Percentiles rank a stretch among this genome's conserved stretches.
Conservation (phyloP, 768 basidiomycete species). For the Porpolomopsis calyptriformis region DNA sequence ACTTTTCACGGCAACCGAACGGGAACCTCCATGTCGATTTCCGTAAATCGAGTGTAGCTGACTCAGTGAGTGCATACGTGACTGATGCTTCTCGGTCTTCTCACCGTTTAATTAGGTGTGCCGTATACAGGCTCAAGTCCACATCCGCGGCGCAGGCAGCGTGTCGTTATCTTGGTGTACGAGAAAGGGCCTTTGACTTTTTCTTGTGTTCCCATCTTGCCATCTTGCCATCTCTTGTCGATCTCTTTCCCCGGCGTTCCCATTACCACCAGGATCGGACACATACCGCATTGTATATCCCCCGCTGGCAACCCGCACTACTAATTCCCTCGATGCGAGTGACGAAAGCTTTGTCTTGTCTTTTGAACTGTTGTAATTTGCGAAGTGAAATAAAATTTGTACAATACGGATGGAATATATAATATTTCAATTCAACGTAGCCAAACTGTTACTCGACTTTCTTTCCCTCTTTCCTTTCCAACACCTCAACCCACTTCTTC, state of each 20-base stretch:
- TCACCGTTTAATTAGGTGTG: conserved; percentile 27
- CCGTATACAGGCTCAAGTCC: conserved; percentile 27
- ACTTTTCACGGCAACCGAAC: conserved; percentile 18
- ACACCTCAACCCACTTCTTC: conserved; percentile 71
- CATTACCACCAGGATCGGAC: too few relatives aligned
- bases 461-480: conserved; percentile 34
- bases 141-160: conserved; percentile 31
- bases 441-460: conserved; percentile 3
- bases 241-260: too few relatives aligned
- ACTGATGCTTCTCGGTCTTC: neutral
- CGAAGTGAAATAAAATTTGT: too few relatives aligned
- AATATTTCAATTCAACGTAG: too few relatives aligned
- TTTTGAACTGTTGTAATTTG: too few relatives aligned
- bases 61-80: conserved; percentile 21
- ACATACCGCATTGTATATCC: too few relatives aligned
- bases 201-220: too few relatives aligned
- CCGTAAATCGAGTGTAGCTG: conserved; percentile 28
- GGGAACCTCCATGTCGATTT: conserved; percentile 27
- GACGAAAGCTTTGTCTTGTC: too few relatives aligned
- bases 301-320: too few relatives aligned
- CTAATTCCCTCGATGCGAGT: too few relatives aligned
- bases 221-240: too few relatives aligned
- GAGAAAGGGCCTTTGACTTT: neutral
- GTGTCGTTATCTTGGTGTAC: conserved; percentile 27
- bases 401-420: too few relatives aligned